Conservation (phyloP, 345 rosid genomes). For the Eutrema heterophyllum region DNA sequence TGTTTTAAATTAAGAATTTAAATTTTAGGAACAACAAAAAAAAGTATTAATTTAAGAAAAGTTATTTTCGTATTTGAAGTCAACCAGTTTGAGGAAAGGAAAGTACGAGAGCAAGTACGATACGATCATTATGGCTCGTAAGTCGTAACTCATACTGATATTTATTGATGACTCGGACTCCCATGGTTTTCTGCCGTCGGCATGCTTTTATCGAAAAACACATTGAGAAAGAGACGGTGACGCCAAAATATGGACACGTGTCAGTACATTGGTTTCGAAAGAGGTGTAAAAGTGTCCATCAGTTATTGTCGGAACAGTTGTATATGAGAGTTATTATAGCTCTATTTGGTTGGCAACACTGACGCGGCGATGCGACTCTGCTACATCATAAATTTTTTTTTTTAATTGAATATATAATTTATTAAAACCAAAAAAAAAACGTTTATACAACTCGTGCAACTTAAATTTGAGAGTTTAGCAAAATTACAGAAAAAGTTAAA, state of each 20-base stretch:
- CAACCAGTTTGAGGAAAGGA: background rate
- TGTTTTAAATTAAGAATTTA: background rate
- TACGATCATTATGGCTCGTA: conserved; percentile 5
- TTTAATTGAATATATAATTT: too few species aligned
- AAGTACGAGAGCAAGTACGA: conserved; percentile 17
- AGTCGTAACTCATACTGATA: background rate
- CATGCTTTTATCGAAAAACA: conserved; percentile 1
- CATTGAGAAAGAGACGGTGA: background rate
- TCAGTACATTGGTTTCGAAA: background rate
- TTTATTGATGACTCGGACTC: conserved; percentile 13
- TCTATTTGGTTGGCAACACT: background rate
- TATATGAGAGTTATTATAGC: background rate
- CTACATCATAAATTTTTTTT: too few species aligned
- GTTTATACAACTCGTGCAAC: too few species aligned
- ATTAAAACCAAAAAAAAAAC: too few species aligned
- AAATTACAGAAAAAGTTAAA: too few species aligned
- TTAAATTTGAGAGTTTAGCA: too few species aligned
- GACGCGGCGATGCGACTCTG: conserved; percentile 35
- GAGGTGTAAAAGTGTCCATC: background rate
- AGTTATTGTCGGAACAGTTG: conserved; percentile 13
- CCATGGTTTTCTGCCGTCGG: conserved; percentile 19
- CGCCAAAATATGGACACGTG: conserved; percentile 1
- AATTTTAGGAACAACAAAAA: too few species aligned
- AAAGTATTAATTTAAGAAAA: background rate
- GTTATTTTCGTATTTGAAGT: background rate